Percentiles rank a stretch among this genome's conserved stretches.
phyloP scores from a whole-genome alignment of 1,284 basidiomycete genomes.

The Naganishia cerealis region DNA sequence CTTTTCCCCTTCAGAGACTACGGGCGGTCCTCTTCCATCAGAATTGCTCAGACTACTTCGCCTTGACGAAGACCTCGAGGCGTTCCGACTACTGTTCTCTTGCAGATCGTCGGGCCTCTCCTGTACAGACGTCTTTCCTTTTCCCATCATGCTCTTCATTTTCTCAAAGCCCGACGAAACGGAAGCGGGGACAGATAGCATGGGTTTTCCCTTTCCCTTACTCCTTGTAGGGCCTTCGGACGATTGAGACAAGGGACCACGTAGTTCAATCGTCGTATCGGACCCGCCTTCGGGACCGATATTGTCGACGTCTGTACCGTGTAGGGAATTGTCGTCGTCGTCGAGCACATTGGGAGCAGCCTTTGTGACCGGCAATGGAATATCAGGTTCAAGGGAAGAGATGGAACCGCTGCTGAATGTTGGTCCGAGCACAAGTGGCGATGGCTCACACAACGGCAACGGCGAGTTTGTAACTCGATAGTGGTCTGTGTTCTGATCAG shows the following conservation, averaged over 20 bases:
- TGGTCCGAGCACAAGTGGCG: slow-evolving; percentile 14
- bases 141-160: slow-evolving; percentile 14
- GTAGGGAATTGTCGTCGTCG: not conserved
- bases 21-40: not conserved
- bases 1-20: not conserved
- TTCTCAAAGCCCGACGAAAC: slow-evolving; percentile 19
- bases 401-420: slow-evolving; percentile 18
- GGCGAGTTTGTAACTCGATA: not conserved
- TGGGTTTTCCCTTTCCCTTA: not conserved
- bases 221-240: not conserved
- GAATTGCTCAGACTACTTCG: slow-evolving; percentile 11
- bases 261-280: slow-evolving; percentile 6
- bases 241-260: not conserved
- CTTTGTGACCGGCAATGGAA: not conserved
- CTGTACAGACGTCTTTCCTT: not conserved
- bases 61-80: slow-evolving; percentile 14
- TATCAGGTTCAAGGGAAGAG: slow-evolving; percentile 9
- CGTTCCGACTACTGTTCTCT: not conserved
- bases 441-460: not conserved
- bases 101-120: not conserved
- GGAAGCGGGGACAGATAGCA: slow-evolving; percentile 1
- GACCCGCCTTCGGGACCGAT: slow-evolving; percentile 6
- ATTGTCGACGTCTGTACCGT: slow-evolving; percentile 7
- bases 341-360: not conserved
- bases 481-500: not conserved